Conservation (phyloP, 1,284 basidiomycete species). For the Ceratobasidium sp. region DNA sequence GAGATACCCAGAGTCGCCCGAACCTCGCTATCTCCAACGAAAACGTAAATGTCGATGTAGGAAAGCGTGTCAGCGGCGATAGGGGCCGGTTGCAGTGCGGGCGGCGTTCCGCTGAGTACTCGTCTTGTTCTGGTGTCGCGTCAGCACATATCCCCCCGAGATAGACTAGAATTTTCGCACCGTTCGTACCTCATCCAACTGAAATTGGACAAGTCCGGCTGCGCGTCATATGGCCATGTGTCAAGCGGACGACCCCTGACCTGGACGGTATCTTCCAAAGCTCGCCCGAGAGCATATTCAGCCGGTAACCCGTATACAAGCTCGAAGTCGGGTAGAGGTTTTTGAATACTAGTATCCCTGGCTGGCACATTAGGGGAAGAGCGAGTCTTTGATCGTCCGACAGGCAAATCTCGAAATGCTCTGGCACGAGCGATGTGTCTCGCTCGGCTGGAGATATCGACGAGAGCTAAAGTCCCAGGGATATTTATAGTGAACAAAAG, state of each 20-base stretch:
- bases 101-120: conserved; percentile 23
- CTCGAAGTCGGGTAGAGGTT: conserved; percentile 9
- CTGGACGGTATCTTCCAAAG: not conserved
- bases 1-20: not conserved
- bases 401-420: not conserved
- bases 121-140: conserved; percentile 4
- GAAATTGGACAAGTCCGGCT: conserved; percentile 22
- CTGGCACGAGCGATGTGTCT: not conserved
- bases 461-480: not conserved
- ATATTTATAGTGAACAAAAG: not conserved
- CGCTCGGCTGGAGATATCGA: not conserved
- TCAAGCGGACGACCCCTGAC: conserved; percentile 13
- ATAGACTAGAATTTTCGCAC: not conserved
- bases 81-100: conserved; percentile 1
- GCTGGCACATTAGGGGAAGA: not conserved
- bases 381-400: not conserved
- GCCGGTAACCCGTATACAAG: conserved; percentile 14
- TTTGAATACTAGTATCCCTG: not conserved
- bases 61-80: not conserved
- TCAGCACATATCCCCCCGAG: not conserved
- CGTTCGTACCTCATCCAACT: conserved; percentile 30
- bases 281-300: conserved; percentile 29
- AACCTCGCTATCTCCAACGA: conserved; percentile 12
- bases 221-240: conserved; percentile 9
- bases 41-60: conserved; percentile 26